Percentiles rank a stretch among this genome's conserved stretches.
Conservation (phyloP, 768 basidiomycete species). For the Agrocybe praecox region DNA sequence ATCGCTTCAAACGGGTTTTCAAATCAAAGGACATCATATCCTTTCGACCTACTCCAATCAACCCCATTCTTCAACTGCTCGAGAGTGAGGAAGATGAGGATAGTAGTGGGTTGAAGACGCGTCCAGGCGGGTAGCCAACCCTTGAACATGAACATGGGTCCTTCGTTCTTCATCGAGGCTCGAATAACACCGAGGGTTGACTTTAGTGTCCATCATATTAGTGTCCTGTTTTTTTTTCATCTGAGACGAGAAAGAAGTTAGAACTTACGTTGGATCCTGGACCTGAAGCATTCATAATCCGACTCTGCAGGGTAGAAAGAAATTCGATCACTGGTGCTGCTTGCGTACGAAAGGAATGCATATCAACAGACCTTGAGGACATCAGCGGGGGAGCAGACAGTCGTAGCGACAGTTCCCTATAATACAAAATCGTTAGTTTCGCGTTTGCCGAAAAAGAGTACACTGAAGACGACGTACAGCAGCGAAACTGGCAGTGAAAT, state of each 20-base stretch:
- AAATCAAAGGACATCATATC: constrained; percentile 29
- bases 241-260: background rate
- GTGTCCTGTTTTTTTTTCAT: background rate
- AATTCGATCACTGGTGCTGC: background rate
- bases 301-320: constrained; percentile 45
- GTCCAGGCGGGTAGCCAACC: constrained; percentile 91
- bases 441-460: background rate
- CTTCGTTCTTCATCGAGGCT: constrained; percentile 69
- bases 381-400: constrained; percentile 87
- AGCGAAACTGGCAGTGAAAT: constrained; percentile 86
- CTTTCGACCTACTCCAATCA: constrained; percentile 56
- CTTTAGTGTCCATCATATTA: constrained; percentile 35
- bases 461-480: constrained; percentile 54
- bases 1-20: no score
- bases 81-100: constrained; percentile 83
- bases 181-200: constrained; percentile 75
- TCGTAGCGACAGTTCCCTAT: constrained; percentile 87
- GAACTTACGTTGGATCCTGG: constrained; percentile 70
- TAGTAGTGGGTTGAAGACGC: constrained; percentile 84
- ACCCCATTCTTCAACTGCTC: constrained; percentile 79
- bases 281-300: constrained; percentile 89
- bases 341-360: background rate
- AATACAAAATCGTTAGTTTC: background rate
- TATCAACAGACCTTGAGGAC: constrained; percentile 62
- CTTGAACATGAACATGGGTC: constrained; percentile 90